These are phyloP conservation scores for Choanephora cucurbitarum DNA, from an alignment of 371 early-diverging fungal species.

Conservation along the genomic window DNA sequence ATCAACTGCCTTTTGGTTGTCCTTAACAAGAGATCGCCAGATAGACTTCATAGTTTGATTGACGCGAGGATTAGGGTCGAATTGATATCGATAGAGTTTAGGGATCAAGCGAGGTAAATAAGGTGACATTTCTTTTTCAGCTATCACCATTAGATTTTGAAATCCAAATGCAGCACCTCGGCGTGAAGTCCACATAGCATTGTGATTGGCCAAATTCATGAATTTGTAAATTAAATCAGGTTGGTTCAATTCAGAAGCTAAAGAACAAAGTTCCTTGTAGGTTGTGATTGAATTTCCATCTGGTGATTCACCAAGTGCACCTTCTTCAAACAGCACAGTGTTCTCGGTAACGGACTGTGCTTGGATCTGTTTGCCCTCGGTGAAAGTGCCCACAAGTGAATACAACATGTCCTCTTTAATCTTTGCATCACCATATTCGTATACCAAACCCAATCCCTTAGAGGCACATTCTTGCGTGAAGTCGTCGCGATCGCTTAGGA, in stretches of 20 bases:
- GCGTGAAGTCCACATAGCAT: constrained; percentile 89
- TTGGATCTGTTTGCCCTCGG: constrained; percentile 54
- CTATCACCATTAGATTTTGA: constrained; percentile 73
- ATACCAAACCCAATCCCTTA: constrained; percentile 85
- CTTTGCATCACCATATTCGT: constrained; percentile 78
- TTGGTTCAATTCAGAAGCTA: constrained; percentile 91
- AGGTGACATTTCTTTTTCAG: constrained; percentile 80
- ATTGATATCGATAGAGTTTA: constrained; percentile 82
- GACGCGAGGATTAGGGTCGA: constrained; percentile 86
- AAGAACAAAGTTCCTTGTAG: constrained; percentile 82
- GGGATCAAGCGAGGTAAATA: constrained; percentile 79
- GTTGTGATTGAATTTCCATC: constrained; percentile 82
- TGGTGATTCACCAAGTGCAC: constrained; percentile 76
- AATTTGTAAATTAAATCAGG: constrained; percentile 95
- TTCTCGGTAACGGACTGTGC: constrained; percentile 78
- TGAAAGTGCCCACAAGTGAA: constrained; percentile 65
- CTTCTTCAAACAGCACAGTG: constrained; percentile 75
- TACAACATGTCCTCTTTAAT: constrained; percentile 67
- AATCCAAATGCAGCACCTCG: constrained; percentile 91
- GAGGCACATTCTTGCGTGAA: constrained; percentile 84
- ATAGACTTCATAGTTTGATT: constrained; percentile 88
- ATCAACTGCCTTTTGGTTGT: constrained; percentile 75
- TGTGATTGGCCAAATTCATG: constrained; percentile 90
- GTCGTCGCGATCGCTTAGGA: constrained; percentile 84
- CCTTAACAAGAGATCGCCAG: constrained; percentile 83